A percentile compares a stretch with the other conserved stretches of the same genome.
Evolutionary conservation across 257 asterid species (phyloP).

Genomic region (Anisodus tanguticus): DNA sequence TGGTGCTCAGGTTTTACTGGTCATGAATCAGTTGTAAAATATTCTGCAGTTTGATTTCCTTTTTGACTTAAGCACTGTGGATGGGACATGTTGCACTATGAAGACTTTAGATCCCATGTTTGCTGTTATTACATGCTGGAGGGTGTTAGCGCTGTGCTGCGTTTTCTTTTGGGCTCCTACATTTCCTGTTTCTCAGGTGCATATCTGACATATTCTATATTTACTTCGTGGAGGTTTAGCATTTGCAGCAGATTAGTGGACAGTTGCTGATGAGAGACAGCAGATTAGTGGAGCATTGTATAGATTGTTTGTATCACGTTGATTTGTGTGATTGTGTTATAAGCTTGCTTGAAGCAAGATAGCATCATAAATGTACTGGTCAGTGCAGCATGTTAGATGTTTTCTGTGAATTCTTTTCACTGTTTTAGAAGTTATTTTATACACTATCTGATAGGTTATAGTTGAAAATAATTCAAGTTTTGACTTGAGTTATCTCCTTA

Average conservation of each 20-base stretch:
- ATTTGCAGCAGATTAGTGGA: not conserved
- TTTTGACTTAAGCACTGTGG: slow-evolving; percentile 9
- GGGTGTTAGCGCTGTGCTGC: not conserved
- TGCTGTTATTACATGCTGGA: not conserved
- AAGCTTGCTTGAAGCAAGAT: not conserved
- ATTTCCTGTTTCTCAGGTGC: not conserved
- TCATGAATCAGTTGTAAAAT: slow-evolving; percentile 47
- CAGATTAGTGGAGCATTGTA: not conserved
- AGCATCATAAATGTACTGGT: not conserved
- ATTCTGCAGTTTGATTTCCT: not conserved
- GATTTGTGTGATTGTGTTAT: not conserved
- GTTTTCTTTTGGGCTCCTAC: not conserved
- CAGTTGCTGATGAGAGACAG: not conserved
- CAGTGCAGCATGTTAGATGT: not conserved
- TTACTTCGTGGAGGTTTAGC: not conserved
- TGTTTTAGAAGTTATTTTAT: not conserved
- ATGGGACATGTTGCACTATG: not conserved
- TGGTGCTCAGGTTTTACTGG: slow-evolving; percentile 77
- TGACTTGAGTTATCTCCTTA: not conserved
- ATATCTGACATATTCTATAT: too few species aligned
- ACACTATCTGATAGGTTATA: not conserved
- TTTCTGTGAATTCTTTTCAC: not conserved
- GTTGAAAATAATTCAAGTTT: slow-evolving; percentile 1
- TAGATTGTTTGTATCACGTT: not conserved
- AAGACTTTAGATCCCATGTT: not conserved